Conservation (phyloP, 306 rosid genomes). For the Trifolium pratense region DNA sequence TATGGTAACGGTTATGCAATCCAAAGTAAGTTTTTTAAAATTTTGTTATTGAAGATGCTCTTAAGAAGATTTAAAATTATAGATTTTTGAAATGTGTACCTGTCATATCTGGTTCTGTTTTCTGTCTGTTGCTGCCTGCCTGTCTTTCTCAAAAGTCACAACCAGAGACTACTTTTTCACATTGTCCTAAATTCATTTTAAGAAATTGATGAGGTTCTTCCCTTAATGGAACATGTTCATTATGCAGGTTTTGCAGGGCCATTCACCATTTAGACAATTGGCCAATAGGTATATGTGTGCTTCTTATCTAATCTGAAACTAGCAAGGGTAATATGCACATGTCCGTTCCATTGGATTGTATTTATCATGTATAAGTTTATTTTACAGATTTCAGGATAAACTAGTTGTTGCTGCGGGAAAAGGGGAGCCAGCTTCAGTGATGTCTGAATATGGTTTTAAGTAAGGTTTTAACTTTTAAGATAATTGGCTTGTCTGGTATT, state of each 20-base stretch:
- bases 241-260: constrained; percentile 88
- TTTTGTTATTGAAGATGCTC: neutral
- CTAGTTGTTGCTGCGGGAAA: constrained; percentile 87
- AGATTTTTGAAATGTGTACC: constrained; percentile 12
- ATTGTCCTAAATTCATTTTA: constrained; percentile 11
- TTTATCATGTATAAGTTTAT: constrained; percentile 27
- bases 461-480: constrained; percentile 46
- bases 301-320: constrained; percentile 35
- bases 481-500: constrained; percentile 22
- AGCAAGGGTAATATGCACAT: constrained; percentile 14
- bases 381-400: constrained; percentile 72
- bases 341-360: neutral
- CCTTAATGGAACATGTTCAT: constrained; percentile 9
- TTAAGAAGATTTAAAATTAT: neutral
- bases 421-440: constrained; percentile 91
- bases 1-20: neutral
- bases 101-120: constrained; percentile 5
- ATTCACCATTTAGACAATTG: constrained; percentile 82
- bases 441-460: constrained; percentile 91
- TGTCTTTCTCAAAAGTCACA: constrained; percentile 1
- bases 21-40: neutral
- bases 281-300: constrained; percentile 63
- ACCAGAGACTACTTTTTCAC: constrained; percentile 3
- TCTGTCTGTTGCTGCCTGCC: constrained; percentile 19
- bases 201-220: constrained; percentile 4